A percentile compares a stretch with the other conserved stretches of the same genome.
Conservation (phyloP, 441 rosid genomes). For the Adansonia madagascariensis region DNA sequence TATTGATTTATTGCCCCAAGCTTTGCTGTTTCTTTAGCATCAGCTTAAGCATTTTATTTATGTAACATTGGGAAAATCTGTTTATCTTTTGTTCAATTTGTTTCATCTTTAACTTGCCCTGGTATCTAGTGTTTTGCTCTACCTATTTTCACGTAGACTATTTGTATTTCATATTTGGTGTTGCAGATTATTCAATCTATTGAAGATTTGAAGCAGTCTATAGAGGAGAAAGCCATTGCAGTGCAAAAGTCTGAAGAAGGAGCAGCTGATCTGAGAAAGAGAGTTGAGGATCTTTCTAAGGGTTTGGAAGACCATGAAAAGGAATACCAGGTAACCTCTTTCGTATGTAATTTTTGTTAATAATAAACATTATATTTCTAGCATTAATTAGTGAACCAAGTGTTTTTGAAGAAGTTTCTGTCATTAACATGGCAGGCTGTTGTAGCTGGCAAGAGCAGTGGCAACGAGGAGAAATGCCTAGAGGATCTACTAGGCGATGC, state of each 20-base stretch:
- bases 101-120: constrained; percentile 3
- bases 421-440: constrained; percentile 66
- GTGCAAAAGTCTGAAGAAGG: constrained; percentile 86
- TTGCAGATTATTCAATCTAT: constrained; percentile 66
- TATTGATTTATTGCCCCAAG: constrained; percentile 21
- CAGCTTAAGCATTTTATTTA: constrained; percentile 16
- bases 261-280: constrained; percentile 68
- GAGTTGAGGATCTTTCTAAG: constrained; percentile 71
- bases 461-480: constrained; percentile 93
- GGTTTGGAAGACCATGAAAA: constrained; percentile 76
- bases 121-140: neutral
- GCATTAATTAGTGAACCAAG: constrained; percentile 21
- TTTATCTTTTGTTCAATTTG: neutral
- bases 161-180: constrained; percentile 26
- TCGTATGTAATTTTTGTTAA: constrained; percentile 8
- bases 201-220: constrained; percentile 78
- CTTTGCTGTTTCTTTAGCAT: constrained; percentile 21
- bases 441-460: constrained; percentile 93
- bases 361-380: constrained; percentile 8
- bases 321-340: constrained; percentile 75
- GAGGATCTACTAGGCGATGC: constrained; percentile 97
- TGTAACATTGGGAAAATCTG: constrained; percentile 11
- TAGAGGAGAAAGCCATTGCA: constrained; percentile 72
- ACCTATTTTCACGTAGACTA: constrained; percentile 6
- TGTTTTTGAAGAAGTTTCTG: constrained; percentile 26